Percentiles rank a stretch among this genome's conserved stretches.
Conservation (phyloP, 208 protist genomes). For the Trypanosoma rangeli region DNA sequence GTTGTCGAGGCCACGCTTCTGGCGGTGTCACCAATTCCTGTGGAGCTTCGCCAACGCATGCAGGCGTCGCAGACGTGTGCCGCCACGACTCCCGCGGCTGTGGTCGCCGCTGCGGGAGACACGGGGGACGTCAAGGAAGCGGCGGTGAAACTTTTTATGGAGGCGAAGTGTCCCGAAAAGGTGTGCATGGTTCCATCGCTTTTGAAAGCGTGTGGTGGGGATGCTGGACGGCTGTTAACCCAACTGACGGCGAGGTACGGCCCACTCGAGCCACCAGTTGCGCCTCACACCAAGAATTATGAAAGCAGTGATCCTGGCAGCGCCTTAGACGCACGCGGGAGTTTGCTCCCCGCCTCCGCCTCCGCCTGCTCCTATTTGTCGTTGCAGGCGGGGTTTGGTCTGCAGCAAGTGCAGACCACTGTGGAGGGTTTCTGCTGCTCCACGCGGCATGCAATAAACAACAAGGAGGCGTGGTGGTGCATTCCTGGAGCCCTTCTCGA, state of each 20-base stretch:
- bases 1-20: slow-evolving; percentile 15
- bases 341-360: background rate
- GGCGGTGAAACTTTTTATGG: slow-evolving; percentile 40
- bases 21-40: slow-evolving; percentile 13
- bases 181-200: slow-evolving; percentile 51
- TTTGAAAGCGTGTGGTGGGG: slow-evolving; percentile 41
- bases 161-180: slow-evolving; percentile 56
- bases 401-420: slow-evolving; percentile 1
- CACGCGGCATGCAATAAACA: slow-evolving; percentile 6
- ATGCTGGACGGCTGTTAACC: slow-evolving; percentile 39
- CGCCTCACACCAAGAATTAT: background rate
- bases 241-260: slow-evolving; percentile 60
- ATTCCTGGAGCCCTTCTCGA: slow-evolving; percentile 37
- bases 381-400: background rate
- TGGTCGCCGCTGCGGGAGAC: background rate
- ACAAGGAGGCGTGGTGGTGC: slow-evolving; percentile 4
- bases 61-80: background rate
- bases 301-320: background rate
- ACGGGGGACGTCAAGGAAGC: background rate
- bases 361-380: background rate
- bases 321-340: background rate
- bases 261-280: background rate
- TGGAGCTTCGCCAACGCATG: slow-evolving; percentile 2
- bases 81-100: background rate
- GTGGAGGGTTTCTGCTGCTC: slow-evolving; percentile 13